Conservation (phyloP, 768 basidiomycete genomes). For the Tylopilus balloui region DNA sequence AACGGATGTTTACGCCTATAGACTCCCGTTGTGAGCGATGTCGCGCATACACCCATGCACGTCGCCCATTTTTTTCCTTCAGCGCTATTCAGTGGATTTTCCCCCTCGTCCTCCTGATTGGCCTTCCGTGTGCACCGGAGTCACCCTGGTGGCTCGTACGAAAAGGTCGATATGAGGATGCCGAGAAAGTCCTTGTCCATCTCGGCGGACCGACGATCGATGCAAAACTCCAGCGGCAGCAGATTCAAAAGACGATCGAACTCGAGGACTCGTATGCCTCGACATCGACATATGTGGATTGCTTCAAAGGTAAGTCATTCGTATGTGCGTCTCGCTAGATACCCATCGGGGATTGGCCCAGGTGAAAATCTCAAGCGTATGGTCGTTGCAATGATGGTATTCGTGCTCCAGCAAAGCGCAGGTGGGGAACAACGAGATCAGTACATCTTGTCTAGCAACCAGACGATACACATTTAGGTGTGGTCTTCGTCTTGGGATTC, state of each 20-base stretch:
- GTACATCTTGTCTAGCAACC: neutral
- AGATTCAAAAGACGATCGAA: conserved; percentile 28
- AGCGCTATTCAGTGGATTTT: conserved; percentile 34
- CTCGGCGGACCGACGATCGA: conserved; percentile 24
- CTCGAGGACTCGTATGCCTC: conserved; percentile 28
- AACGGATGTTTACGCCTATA: conserved; percentile 23
- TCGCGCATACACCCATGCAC: neutral
- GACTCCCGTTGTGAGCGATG: conserved; percentile 23
- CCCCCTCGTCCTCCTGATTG: conserved; percentile 28
- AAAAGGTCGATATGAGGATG: too few species aligned
- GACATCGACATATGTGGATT: conserved; percentile 31
- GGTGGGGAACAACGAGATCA: conserved; percentile 6
- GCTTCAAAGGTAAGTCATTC: conserved; percentile 25
- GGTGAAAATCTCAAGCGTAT: conserved; percentile 26
- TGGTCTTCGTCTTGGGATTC: conserved; percentile 14
- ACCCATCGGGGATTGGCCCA: neutral
- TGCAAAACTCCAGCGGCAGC: conserved; percentile 18
- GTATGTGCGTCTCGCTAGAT: too few species aligned
- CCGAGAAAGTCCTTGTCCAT: conserved; percentile 13
- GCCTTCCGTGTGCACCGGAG: conserved; percentile 31
- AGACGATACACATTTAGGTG: conserved; percentile 14
- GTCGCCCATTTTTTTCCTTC: neutral
- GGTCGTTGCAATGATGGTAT: conserved; percentile 29
- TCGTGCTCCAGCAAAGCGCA: conserved; percentile 27
- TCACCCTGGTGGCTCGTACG: conserved; percentile 35